Base-by-base conservation (phyloP, 2,329 filamentous ascomycete species). In the Botrytis elliptica region DNA sequence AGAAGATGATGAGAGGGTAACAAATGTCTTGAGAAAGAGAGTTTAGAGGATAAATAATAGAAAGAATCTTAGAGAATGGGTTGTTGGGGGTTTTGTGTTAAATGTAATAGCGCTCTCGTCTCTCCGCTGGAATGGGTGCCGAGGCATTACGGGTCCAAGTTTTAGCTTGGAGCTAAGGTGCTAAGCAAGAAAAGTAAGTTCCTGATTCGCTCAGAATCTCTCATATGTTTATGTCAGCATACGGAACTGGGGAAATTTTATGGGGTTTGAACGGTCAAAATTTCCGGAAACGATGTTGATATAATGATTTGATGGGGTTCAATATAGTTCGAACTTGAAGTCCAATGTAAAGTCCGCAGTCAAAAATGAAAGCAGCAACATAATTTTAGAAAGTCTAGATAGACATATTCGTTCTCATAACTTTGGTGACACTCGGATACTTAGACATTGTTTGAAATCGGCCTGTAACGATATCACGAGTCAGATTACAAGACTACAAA, bases 61-160 rank as follows among this genome's bases (percentile, higher is more conserved):
- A 46, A 73, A 25, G 65, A 16, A 33, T 36, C 40, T 38, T 25
- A 10, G 55, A 25, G 38, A 36, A 63, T 44, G 68, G 49, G 46
- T 40, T 68, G 63, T 72, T 72, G 63, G 76, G 75, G 76, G 73
- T 78, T 65, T 59, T 66, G 57, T 57, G 42, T 72, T 68, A 71
- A 42, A 70, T 42, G 52, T 70, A 64, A 44, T 25, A 52, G 22
- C 46, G 49, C 66, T 40, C 73, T 71, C 71, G 71, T 74, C 55
- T 71, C 70, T 55, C 62, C 62, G 69, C 69, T 72, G 71, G 71
- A 72, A 72, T 69, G 64, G 71, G 40, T 69, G 29, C 64, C 71
- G 71, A 69, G 63, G 64, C 57, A 67, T 42, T 69, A 29, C 40
- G 63, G 64, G 33, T 67, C 36, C 16, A 67, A 38, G 36, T 69